These are phyloP conservation scores for Pichia phayaonensis DNA, from an alignment of 805 yeast genomes.

Conservation along the genomic window DNA sequence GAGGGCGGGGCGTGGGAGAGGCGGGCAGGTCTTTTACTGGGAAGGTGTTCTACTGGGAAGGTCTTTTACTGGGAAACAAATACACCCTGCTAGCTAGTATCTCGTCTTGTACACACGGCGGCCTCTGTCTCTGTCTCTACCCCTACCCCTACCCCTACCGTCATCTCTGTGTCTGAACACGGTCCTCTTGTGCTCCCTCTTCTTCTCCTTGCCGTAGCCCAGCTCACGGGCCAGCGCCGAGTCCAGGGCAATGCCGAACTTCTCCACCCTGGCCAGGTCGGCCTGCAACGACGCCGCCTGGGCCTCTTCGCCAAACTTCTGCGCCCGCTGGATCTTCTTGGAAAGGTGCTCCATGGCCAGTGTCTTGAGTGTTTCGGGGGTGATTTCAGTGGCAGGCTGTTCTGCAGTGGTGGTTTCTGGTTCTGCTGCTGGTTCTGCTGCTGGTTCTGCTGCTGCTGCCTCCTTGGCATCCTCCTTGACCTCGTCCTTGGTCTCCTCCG, in stretches of 20 bases:
- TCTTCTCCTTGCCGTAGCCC: conserved; percentile 35
- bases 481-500: conserved; percentile 10
- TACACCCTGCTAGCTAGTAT: no score
- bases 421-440: conserved; percentile 5
- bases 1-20: no score
- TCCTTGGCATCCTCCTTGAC: conserved; percentile 8
- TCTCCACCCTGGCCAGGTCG: conserved; percentile 64
- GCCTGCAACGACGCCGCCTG: conserved; percentile 45
- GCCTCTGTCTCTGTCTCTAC: not conserved
- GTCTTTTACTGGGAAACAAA: no score
- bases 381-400: conserved; percentile 25
- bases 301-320: conserved; percentile 66
- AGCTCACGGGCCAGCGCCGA: conserved; percentile 62
- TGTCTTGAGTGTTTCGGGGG: conserved; percentile 65
- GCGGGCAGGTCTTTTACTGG: not conserved
- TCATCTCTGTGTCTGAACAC: not conserved
- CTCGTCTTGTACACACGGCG: conserved; percentile 7
- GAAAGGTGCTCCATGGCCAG: conserved; percentile 60
- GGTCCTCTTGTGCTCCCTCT: not conserved
- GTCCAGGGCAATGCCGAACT: conserved; percentile 71
- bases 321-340: conserved; percentile 63
- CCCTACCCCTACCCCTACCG: not conserved
- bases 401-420: conserved; percentile 8
- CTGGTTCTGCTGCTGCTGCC: conserved; percentile 7
- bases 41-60: not conserved